Evolutionary conservation across 202 grass and related monocot genomes (phyloP), one percentile per base, ranked within the genome.

Genomic region (Eragrostis tef): DNA sequence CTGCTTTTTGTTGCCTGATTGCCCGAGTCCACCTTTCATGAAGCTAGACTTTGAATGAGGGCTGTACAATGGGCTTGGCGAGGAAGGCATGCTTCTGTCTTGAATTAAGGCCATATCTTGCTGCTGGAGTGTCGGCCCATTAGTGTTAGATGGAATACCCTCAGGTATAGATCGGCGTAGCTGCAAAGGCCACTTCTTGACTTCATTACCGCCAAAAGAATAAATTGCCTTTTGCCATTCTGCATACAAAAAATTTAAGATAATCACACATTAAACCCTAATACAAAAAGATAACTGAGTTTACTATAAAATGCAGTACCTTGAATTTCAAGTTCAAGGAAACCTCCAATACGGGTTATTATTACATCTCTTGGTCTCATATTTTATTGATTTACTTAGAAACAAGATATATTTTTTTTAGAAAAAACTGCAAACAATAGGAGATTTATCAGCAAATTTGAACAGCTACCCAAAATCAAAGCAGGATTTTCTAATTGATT

Each of bases 291-390:
- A 2, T 66, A 48, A 58, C 4, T 70, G 73, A 74, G 51, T 88
- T 71, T 75, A 54, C 60, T 29, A 29, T 51, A 58, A 46, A 75
- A 77, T 15, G 75, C 19, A 71, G 24, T 86, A 99, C 96, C 96
- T 93, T 93, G 96, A 73, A 92, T 93, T 90, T 99, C 96, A 88
- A 99, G 96, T 88, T 99, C 93, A 70, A 99, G 92, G 74, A 99
- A 99, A 73, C 89, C 87, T 70, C 96, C 96, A 26, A 90, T 86
- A 19, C 90, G 88, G 75, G 96, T 88, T 75, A 99, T 99, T 78
- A 95, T 83, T 61, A 99, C 67, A 86, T 99, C 96, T 70, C 93
- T 93, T 52, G 96, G 78, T 79, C 63, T 89, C 43, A 70, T 84
- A 85, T 85, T 88, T 59, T 78, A 67, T 39, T 54, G 46, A 59